phyloP scores from a whole-genome alignment of 2,329 filamentous ascomycete genomes.

The Dactylellina parvicollis region DNA sequence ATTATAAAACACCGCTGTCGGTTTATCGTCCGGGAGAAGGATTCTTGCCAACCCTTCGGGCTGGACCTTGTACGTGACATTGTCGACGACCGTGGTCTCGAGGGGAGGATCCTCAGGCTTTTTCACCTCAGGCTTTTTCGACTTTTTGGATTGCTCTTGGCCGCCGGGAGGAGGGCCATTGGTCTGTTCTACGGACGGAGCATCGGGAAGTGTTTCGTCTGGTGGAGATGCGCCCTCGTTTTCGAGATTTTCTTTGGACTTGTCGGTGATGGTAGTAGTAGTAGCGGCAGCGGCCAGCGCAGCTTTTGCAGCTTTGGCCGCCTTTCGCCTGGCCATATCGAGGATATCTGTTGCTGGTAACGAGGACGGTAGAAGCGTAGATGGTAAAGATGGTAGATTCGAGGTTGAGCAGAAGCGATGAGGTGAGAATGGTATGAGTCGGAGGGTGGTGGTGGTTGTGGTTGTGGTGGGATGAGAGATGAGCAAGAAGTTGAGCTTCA shows the following conservation, averaged over 20 bases:
- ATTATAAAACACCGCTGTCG: slow-evolving; percentile 89
- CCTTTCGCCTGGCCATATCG: slow-evolving; percentile 38
- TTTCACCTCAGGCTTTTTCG: background rate
- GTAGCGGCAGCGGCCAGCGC: background rate
- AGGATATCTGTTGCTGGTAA: background rate
- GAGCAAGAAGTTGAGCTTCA: background rate
- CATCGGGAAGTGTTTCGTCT: background rate
- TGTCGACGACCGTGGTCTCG: slow-evolving; percentile 25
- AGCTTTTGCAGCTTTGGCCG: slow-evolving; percentile 18
- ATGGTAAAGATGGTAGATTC: background rate
- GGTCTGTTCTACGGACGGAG: background rate
- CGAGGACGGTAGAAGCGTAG: background rate
- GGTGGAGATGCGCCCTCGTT: no score
- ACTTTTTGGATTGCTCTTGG: slow-evolving; percentile 30
- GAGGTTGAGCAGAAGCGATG: background rate
- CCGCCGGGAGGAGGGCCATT: slow-evolving; percentile 24
- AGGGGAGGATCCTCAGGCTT: background rate
- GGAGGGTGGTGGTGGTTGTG: background rate
- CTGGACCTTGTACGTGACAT: slow-evolving; percentile 36
- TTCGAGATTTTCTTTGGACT: no score
- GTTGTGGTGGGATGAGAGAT: background rate
- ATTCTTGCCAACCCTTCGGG: slow-evolving; percentile 48
- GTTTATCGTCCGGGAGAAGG: slow-evolving; percentile 1
- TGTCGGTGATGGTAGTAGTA: background rate
- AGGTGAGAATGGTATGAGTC: background rate